These are phyloP conservation scores for Acer campestre DNA, from an alignment of 345 rosid genomes.

Conservation along the genomic window DNA sequence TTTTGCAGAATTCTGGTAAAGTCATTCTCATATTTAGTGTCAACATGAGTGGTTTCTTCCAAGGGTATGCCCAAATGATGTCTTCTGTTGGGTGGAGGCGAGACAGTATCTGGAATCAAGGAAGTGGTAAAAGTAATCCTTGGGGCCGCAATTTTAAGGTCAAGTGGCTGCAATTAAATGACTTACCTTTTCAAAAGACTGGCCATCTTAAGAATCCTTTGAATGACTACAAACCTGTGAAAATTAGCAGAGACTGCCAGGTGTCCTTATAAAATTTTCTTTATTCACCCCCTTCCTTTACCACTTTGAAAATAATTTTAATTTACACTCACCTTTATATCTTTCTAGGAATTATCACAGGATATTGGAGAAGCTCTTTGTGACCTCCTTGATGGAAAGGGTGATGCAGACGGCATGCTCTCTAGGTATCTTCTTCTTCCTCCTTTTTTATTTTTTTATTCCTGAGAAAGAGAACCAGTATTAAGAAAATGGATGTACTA, in stretches of 20 bases:
- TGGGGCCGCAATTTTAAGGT: slow-evolving; percentile 97
- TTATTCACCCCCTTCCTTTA: slow-evolving; percentile 5
- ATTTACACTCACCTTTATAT: slow-evolving; percentile 12
- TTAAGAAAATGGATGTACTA: not conserved
- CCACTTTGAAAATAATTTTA: slow-evolving; percentile 4
- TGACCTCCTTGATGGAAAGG: slow-evolving; percentile 73
- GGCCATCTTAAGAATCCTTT: slow-evolving; percentile 93
- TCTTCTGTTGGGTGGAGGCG: slow-evolving; percentile 93
- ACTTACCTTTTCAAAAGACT: slow-evolving; percentile 92
- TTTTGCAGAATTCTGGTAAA: slow-evolving; percentile 78
- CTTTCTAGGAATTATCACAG: slow-evolving; percentile 72
- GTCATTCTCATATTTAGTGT: slow-evolving; percentile 90
- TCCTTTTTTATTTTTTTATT: not conserved
- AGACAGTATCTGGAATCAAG: slow-evolving; percentile 89
- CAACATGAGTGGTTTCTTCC: slow-evolving; percentile 99
- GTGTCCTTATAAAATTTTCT: slow-evolving; percentile 36
- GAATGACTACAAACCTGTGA: slow-evolving; percentile 92
- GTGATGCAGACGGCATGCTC: slow-evolving; percentile 44
- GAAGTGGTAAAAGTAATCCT: slow-evolving; percentile 77
- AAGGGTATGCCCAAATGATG: slow-evolving; percentile 98
- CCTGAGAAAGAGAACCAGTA: not conserved
- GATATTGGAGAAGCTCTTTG: slow-evolving; percentile 95
- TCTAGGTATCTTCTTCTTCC: slow-evolving; percentile 47
- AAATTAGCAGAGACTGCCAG: slow-evolving; percentile 99
- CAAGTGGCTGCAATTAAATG: slow-evolving; percentile 80